These are phyloP conservation scores for Cryphonectria radicalis DNA, from an alignment of 2,329 filamentous ascomycete genomes.

Conservation along the genomic window DNA sequence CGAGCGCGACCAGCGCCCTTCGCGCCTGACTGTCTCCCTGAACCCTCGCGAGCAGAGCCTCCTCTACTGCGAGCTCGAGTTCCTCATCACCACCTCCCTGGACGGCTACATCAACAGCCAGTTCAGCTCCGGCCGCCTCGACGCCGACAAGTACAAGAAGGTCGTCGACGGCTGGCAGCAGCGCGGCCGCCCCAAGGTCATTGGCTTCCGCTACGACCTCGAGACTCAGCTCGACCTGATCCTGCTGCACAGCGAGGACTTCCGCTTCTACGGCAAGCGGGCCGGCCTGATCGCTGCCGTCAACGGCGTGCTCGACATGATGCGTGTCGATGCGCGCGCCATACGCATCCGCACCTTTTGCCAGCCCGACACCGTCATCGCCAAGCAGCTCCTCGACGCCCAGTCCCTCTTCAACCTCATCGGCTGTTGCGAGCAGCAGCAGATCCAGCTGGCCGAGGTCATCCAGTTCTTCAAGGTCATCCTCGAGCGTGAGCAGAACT, in stretches of 20 bases:
- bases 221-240: constrained; percentile 64
- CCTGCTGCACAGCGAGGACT: constrained; percentile 52
- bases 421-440: constrained; percentile 48
- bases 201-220: constrained; percentile 62
- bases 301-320: constrained; percentile 53
- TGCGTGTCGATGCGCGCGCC: constrained; percentile 56
- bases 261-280: constrained; percentile 57
- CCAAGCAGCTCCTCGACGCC: constrained; percentile 60
- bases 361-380: constrained; percentile 61
- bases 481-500: constrained; percentile 49
- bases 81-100: constrained; percentile 53
- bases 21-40: constrained; percentile 53
- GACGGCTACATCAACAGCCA: constrained; percentile 58
- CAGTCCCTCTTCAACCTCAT: constrained; percentile 56
- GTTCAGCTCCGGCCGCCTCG: constrained; percentile 58
- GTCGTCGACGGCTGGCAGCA: constrained; percentile 56
- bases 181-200: constrained; percentile 57
- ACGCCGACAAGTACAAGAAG: constrained; percentile 55
- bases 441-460: constrained; percentile 54
- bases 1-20: constrained; percentile 36
- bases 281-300: constrained; percentile 50
- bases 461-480: constrained; percentile 59
- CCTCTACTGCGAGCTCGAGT: constrained; percentile 64
- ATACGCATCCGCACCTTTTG: constrained; percentile 61
- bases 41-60: constrained; percentile 61